phyloP scores from a whole-genome alignment of 1,139 yeast genomes.

The Chernovozyma sophiae-reginae region DNA sequence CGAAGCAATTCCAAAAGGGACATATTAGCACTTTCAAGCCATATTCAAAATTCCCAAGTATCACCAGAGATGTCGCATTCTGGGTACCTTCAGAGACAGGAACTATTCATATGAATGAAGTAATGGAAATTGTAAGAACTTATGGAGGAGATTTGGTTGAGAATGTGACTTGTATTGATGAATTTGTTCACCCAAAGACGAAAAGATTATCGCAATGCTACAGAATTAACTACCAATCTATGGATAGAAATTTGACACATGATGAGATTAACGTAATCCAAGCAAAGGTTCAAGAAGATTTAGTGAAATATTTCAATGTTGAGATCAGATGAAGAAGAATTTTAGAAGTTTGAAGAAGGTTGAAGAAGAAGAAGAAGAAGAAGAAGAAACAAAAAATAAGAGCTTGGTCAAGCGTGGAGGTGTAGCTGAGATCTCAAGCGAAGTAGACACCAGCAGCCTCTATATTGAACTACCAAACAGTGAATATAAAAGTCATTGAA shows the following conservation, averaged over 20 bases:
- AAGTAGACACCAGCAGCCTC: no score
- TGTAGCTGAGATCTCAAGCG: no score
- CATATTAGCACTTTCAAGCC: conserved; percentile 74
- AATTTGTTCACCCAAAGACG: conserved; percentile 82
- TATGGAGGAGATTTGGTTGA: conserved; percentile 88
- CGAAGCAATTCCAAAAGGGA: conserved; percentile 63
- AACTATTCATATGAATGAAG: conserved; percentile 74
- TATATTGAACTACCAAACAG: no score
- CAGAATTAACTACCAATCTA: conserved; percentile 87
- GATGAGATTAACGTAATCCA: conserved; percentile 75
- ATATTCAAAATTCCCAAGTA: conserved; percentile 87
- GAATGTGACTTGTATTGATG: conserved; percentile 75
- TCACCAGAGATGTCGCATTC: conserved; percentile 83
- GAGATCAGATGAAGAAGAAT: conserved; percentile 54
- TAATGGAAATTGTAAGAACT: conserved; percentile 87
- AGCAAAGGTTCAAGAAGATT: conserved; percentile 52
- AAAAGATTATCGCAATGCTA: conserved; percentile 77
- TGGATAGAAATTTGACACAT: conserved; percentile 88
- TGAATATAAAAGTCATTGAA: no score
- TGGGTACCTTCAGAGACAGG: conserved; percentile 56
- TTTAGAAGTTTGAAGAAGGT: no score
- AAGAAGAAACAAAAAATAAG: conserved; percentile 8
- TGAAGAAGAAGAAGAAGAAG: no score
- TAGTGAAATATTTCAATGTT: conserved; percentile 51
- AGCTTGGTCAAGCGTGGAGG: background rate